Evolutionary conservation across 768 basidiomycete species (phyloP).

Genomic region (Pleurotus ostreatus): DNA sequence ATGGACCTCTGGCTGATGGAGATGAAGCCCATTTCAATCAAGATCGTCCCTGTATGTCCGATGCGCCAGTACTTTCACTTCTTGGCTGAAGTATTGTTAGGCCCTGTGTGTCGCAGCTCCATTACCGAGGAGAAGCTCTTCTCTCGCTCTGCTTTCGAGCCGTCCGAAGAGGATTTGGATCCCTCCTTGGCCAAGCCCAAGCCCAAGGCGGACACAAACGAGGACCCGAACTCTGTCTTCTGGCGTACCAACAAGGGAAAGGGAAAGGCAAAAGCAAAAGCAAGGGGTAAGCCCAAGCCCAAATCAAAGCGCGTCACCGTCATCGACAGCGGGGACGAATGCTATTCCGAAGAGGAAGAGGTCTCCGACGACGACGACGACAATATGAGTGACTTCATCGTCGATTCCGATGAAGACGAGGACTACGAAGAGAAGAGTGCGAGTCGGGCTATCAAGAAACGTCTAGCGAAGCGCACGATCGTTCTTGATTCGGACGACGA

Average conservation of each 20-base stretch:
- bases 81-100: slow-evolving; percentile 19
- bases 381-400: slow-evolving; percentile 50
- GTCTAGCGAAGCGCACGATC: slow-evolving; percentile 30
- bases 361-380: slow-evolving; percentile 31
- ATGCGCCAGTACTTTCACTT: background rate
- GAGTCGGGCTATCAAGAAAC: slow-evolving; percentile 32
- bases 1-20: slow-evolving; percentile 29
- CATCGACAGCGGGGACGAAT: slow-evolving; percentile 16
- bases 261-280: slow-evolving; percentile 23
- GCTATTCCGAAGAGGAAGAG: slow-evolving; percentile 28
- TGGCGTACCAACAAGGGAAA: slow-evolving; percentile 12
- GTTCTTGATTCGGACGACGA: slow-evolving; percentile 45
- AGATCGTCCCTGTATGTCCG: slow-evolving; percentile 47
- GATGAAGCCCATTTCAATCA: slow-evolving; percentile 37
- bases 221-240: slow-evolving; percentile 4
- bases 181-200: slow-evolving; percentile 26
- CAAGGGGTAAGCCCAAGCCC: slow-evolving; percentile 15
- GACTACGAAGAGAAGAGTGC: slow-evolving; percentile 42
- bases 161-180: slow-evolving; percentile 42
- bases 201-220: slow-evolving; percentile 25
- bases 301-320: slow-evolving; percentile 9
- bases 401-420: slow-evolving; percentile 48
- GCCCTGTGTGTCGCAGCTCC: slow-evolving; percentile 58
- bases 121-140: slow-evolving; percentile 49
- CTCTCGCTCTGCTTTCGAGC: slow-evolving; percentile 55